Conservation (phyloP, 2,329 filamentous ascomycete species). For the Sordariomycetes sp. region DNA sequence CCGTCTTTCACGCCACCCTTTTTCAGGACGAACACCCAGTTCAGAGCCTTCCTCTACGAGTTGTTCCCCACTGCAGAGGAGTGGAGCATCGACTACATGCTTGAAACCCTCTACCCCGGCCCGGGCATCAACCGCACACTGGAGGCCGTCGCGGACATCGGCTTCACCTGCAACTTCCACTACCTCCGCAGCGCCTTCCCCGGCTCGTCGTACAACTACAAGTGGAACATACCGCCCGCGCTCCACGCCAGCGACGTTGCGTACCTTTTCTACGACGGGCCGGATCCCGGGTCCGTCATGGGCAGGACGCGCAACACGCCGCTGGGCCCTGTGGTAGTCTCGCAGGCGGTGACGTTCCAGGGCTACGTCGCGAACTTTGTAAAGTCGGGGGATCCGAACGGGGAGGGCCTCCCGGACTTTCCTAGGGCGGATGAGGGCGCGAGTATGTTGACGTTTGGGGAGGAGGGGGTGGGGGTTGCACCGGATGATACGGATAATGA, state of each 20-base stretch:
- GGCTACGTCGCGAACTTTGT: neutral
- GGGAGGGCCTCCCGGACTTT: neutral
- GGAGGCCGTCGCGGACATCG: neutral
- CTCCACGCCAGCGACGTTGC: neutral
- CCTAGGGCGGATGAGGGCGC: neutral
- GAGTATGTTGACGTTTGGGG: neutral
- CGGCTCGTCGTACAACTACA: neutral
- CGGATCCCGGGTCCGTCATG: neutral
- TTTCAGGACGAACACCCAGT: neutral
- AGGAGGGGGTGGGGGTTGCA: neutral
- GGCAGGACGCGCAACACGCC: neutral
- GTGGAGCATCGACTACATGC: neutral
- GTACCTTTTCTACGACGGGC: neutral
- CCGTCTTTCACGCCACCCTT: neutral
- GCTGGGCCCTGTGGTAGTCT: neutral
- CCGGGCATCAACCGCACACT: neutral
- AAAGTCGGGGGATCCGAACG: neutral
- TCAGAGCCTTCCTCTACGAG: neutral
- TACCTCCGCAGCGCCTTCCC: neutral
- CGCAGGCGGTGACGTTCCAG: neutral
- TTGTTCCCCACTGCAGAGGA: neutral
- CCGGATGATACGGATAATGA: neutral
- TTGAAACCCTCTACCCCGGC: neutral
- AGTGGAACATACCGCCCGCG: neutral
- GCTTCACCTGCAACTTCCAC: neutral